Base-by-base conservation (phyloP, 148 eudicot species). In the Rheum nobile region DNA sequence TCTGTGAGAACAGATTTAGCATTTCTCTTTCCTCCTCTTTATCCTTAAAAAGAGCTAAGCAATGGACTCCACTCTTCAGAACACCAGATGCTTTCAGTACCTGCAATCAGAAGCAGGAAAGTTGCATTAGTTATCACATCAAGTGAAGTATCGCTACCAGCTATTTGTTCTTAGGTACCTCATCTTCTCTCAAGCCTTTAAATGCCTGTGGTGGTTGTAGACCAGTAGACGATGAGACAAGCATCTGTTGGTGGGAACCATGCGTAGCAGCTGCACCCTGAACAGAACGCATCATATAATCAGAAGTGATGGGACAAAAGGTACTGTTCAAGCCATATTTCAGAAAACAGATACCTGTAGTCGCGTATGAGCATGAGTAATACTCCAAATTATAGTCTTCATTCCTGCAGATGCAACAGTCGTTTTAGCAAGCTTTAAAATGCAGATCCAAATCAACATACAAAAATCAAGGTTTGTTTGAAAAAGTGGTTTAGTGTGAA, bases 351-450 rank as follows among this genome's bases (percentile, higher is more conserved):
- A n/a, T 38, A 90, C 98, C 97, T 91, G 99, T 44, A 96, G 83
- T 70, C 91, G 90, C 8, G 97, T 77, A 83, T 95, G 96, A 74
- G 94, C 92, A 84, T 95, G 97, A 72, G 97, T 95, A 75, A 95
- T 91, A 74, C 97, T 95, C 99, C 99, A 95, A 71, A 95, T 87
- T 50, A 95, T 95, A 71, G 99, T 95, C 85, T 95, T 95, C 99
- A 95, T 95, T 82, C 98, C 97, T 92, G 89, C 67, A 72, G 52
- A 52, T 31, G 77, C 35, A 81, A 47, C 48, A 65, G 21, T 31
- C 17, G 9, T 31, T 31, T 65, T 26, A 65, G 4, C 39, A 16
- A 65, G 41, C 39, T 14, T 65, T 65, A 24, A 32, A 4, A 65
- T 65, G 70, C 39, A 65, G 41, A 32, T 0, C 34, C 21, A 34